Evolutionary conservation across 768 basidiomycete species (phyloP).

Genomic region (Mycena vitilis): DNA sequence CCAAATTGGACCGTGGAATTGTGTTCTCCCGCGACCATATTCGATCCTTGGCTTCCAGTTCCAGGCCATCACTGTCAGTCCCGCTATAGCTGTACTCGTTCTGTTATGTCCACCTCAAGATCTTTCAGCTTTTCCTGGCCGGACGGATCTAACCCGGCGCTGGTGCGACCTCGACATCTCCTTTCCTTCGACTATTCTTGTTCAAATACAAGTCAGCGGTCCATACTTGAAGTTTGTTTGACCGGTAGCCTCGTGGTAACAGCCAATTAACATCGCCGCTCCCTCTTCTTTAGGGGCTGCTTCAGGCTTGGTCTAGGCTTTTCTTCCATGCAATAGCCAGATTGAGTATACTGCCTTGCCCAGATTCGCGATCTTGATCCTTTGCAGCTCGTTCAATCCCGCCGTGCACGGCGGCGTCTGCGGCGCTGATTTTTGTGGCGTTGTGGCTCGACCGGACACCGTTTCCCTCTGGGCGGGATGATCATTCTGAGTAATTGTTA

Average conservation of each 20-base stretch:
- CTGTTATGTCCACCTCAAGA: neutral
- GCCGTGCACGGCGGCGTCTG: neutral
- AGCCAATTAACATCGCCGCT: neutral
- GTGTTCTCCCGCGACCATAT: slow-evolving; percentile 11
- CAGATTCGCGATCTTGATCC: slow-evolving; percentile 3
- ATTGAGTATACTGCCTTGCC: slow-evolving; percentile 17
- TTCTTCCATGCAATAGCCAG: neutral
- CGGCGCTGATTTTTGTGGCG: neutral
- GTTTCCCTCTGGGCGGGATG: too few species aligned
- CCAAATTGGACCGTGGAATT: too few species aligned
- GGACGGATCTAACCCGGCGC: slow-evolving; percentile 5
- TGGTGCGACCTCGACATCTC: neutral
- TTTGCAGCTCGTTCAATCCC: neutral
- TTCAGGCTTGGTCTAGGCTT: neutral
- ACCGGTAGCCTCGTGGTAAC: slow-evolving; percentile 2
- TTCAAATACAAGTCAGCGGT: slow-evolving; percentile 1
- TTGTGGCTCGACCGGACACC: neutral
- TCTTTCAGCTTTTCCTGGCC: neutral
- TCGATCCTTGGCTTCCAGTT: neutral
- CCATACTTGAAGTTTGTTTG: slow-evolving; percentile 8
- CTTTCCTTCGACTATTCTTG: neutral
- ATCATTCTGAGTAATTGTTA: too few species aligned
- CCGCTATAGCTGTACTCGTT: neutral
- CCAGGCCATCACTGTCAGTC: too few species aligned
- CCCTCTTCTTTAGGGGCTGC: neutral